These are phyloP conservation scores for Canna indica DNA, from an alignment of 176 grass and related monocot species.

Conservation along the genomic window DNA sequence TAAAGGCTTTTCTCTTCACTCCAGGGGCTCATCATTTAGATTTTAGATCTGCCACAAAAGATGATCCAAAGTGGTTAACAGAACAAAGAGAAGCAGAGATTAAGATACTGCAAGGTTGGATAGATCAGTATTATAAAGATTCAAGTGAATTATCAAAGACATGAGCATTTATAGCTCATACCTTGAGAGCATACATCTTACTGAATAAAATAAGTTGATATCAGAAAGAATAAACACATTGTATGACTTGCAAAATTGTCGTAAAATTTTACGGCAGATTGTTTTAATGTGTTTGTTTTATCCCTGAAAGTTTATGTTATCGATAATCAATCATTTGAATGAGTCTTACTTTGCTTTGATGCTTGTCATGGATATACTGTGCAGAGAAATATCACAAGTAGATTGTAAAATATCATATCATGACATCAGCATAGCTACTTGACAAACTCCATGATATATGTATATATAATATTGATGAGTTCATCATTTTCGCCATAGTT, in stretches of 20 bases:
- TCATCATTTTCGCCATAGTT: no score
- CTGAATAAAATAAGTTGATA: neutral
- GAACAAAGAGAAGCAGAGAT: constrained; percentile 74
- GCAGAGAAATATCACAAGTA: no score
- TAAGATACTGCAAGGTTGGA: constrained; percentile 67
- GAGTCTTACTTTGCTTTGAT: no score
- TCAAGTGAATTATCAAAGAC: constrained; percentile 21
- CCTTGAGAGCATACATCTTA: neutral
- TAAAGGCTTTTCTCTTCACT: neutral
- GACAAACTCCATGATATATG: no score
- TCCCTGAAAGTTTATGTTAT: neutral
- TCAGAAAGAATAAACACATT: neutral
- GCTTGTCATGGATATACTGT: no score
- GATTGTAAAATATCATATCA: no score
- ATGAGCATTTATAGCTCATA: neutral
- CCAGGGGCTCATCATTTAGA: constrained; percentile 90
- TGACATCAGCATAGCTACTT: no score
- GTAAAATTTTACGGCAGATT: neutral
- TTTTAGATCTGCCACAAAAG: constrained; percentile 57
- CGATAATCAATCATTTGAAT: no score
- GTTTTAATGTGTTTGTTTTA: neutral
- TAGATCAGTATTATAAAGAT: constrained; percentile 65
- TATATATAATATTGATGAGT: no score
- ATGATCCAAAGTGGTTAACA: constrained; percentile 67
- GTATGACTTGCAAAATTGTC: neutral